Conservation (phyloP, 257 asterid species). For the Solanum tarijense region DNA sequence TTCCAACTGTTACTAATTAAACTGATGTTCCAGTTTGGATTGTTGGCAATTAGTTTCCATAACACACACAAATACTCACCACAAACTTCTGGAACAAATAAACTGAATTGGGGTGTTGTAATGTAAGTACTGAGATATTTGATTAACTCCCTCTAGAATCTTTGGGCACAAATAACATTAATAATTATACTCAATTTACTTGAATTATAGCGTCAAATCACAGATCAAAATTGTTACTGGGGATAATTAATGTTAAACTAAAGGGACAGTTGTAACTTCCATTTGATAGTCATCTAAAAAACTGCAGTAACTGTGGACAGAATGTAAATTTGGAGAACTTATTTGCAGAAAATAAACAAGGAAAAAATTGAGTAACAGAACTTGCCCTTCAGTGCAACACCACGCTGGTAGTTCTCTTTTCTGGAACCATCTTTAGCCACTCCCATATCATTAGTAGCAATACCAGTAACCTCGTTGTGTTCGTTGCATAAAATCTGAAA, state of each 20-base stretch:
- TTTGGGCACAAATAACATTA: not conserved
- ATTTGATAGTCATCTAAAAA: not conserved
- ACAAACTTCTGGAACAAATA: not conserved
- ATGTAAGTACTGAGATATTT: not conserved
- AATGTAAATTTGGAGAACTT: not conserved
- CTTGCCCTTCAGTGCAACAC: constrained; percentile 89
- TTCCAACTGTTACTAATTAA: not conserved
- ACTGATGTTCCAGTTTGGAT: not conserved
- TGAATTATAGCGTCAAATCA: not conserved
- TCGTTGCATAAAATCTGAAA: constrained; percentile 62
- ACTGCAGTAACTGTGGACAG: not conserved
- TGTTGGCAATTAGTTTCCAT: not conserved
- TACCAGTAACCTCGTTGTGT: constrained; percentile 63
- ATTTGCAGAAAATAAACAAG: not conserved
- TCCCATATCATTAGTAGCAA: constrained; percentile 98
- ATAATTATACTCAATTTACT: not conserved
- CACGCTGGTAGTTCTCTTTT: constrained; percentile 77
- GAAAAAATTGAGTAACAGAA: not conserved
- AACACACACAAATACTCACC: not conserved
- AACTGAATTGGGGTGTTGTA: not conserved
- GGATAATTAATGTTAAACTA: not conserved
- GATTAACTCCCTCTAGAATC: not conserved
- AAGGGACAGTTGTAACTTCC: not conserved
- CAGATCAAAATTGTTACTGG: not conserved
- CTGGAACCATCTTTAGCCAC: constrained; percentile 80